Evolutionary conservation across 2,329 filamentous ascomycete species (phyloP).

Genomic region (Ceratocystis ficicola): DNA sequence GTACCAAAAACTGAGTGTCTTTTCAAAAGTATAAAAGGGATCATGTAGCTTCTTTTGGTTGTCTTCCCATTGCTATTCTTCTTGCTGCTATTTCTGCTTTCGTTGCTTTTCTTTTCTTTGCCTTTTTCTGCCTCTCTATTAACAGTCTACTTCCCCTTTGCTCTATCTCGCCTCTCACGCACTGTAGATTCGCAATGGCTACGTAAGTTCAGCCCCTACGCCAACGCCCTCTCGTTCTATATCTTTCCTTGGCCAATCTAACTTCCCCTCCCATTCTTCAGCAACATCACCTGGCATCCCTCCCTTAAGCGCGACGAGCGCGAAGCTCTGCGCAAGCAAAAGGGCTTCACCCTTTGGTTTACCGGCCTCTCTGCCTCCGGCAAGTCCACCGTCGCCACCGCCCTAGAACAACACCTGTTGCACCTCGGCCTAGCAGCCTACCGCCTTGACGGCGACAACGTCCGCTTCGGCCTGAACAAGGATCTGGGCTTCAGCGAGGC

Average conservation of each 20-base stretch:
- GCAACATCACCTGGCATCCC: slow-evolving; percentile 84
- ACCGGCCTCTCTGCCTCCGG: slow-evolving; percentile 92
- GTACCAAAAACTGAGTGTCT: background rate
- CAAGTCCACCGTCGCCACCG: slow-evolving; percentile 93
- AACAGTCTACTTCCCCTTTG: background rate
- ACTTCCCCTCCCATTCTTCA: slow-evolving; percentile 29
- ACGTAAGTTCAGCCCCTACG: slow-evolving; percentile 15
- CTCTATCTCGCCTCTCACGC: background rate
- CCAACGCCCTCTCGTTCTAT: background rate
- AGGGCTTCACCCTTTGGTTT: slow-evolving; percentile 93
- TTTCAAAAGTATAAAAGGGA: slow-evolving; percentile 8
- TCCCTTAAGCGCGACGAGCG: slow-evolving; percentile 70
- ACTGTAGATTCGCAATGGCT: slow-evolving; percentile 16
- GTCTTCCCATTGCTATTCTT: no score
- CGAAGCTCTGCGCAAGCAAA: slow-evolving; percentile 62
- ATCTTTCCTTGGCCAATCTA: background rate
- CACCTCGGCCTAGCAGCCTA: slow-evolving; percentile 75
- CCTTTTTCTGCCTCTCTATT: background rate
- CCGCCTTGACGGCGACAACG: slow-evolving; percentile 94
- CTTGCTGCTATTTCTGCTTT: background rate
- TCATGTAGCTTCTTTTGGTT: background rate
- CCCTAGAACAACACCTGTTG: slow-evolving; percentile 91
- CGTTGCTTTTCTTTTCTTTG: slow-evolving; percentile 4
- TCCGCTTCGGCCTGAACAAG: slow-evolving; percentile 96
- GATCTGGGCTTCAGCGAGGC: slow-evolving; percentile 88